phyloP scores from a whole-genome alignment of 1,139 yeast genomes.

The Kurtzmaniella quercitrusa region DNA sequence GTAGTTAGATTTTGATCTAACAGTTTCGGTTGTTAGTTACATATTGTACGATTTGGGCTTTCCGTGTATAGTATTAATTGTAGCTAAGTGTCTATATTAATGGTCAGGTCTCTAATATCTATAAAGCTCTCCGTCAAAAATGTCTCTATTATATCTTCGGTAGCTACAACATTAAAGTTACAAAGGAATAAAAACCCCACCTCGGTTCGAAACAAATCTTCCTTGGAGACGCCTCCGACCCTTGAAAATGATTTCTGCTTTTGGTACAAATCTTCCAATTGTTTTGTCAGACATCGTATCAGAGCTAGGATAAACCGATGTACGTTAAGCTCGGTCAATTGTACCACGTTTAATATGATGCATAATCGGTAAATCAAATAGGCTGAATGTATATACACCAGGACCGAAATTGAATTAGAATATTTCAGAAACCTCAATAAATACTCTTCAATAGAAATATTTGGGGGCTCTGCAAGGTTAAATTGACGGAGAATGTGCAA shows the following conservation, averaged over 20 bases:
- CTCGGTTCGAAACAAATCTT: constrained; percentile 37
- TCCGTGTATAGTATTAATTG: not conserved
- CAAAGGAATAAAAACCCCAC: constrained; percentile 39
- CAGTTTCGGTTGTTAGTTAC: too few relatives aligned
- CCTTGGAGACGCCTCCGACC: constrained; percentile 40
- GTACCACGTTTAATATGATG: constrained; percentile 29
- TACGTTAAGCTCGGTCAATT: constrained; percentile 30
- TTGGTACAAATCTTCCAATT: constrained; percentile 41
- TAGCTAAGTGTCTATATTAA: constrained; percentile 3
- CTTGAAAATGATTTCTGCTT: constrained; percentile 41
- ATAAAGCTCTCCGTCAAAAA: constrained; percentile 28
- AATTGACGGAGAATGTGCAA: constrained; percentile 30
- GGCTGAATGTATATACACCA: constrained; percentile 40
- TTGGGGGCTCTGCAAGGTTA: constrained; percentile 33
- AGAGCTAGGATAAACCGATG: constrained; percentile 38
- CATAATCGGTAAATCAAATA: constrained; percentile 34
- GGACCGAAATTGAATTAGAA: constrained; percentile 38
- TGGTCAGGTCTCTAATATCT: constrained; percentile 22
- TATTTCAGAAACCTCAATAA: constrained; percentile 37
- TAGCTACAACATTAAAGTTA: constrained; percentile 36
- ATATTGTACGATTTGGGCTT: too few relatives aligned
- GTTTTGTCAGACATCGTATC: constrained; percentile 43
- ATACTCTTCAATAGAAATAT: constrained; percentile 33
- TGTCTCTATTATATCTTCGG: constrained; percentile 29
- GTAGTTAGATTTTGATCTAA: too few relatives aligned